Base-by-base conservation (phyloP, 2,329 filamentous ascomycete genomes). In the Aspergillus sp. region DNA sequence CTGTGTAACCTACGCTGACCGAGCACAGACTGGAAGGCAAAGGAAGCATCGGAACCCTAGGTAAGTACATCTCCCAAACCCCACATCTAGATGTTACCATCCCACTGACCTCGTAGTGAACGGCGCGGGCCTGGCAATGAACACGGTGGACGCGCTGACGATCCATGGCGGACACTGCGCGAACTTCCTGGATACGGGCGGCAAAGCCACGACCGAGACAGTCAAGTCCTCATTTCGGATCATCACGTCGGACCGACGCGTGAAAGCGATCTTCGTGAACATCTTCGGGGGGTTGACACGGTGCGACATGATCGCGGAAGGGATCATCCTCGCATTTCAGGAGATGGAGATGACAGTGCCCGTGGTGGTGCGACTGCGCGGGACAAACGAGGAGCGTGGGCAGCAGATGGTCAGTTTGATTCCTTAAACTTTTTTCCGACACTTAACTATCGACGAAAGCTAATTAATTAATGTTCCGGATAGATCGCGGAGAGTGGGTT, bases 181-280 rank as follows among this genome's bases (percentile, higher is more conserved):
- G 10, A 97, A 97, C 69, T 96, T 97, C 74, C 82, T 97, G 57
- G 92, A 97, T 73, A 96, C 91, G 0, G 92, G 93, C 28, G 92
- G 92, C 38, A 95, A 96, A 74, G 92, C 92, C 0, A 97, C 92
- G 0, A 85, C 86, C 30, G 87, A 89, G 65, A 96, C 92, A 0
- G 91, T 97, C 66, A 88, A 89, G 71, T 86, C 86, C 58, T 88
- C 87, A 1, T 95, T 96, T 72, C 83, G 87, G 59, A 84, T 93
- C 12, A 86, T 97, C 17, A 79, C 92, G 49, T 80, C 82, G 5
- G 92, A 97, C 68, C 76, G 82, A 2, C 81, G 91, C 30, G 91
- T 96, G 7, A 88, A 86, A 67, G 87, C 90, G 21, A 83, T 90
- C 19, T 89, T 89, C 67, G 87, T 90, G 30, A 90, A 90, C 64